Evolutionary conservation across 495 filamentous ascomycete genomes (phyloP), one percentile per base, ranked within the genome.

Genomic region (Tuber magnatum): DNA sequence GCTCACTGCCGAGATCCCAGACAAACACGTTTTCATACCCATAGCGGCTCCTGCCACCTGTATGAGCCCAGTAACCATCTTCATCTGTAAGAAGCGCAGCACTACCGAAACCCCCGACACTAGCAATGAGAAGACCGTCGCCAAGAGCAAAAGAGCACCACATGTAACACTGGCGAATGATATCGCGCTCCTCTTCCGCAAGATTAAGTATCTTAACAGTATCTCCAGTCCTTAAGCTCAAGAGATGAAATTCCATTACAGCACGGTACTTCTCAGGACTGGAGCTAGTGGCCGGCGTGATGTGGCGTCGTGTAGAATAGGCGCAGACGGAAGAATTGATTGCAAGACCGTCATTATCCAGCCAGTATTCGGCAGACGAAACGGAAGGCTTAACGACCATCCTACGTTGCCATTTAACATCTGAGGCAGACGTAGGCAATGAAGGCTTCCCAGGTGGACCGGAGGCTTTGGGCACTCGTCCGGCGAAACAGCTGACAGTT

Each of bases 71-170:
- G 28, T 75, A 35, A 43, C 69, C 68, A 68, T 68, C 68, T 32
- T 76, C 69, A 12, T 75, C 78, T 18, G 69, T 71, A 71, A 72
- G 74, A 44, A 41, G 35, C 12, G 42, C 20, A n/a, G 68, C 28
- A 32, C 65, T 73, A 8, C 73, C 72, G 41, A 75, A 68, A 20
- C 79, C 79, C 4, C 79, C 79, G 12, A 81, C 40, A 20, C 78
- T 81, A 22, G 79, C 78, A 48, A 78, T 68, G 20, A 81, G 72
- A 40, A 80, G 44, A 6, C 78, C 75, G 6, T 81, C 79, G 22
- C 78, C 75, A 41, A 81, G 72, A n/a, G 78, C 51, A 42, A 81
- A 80, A 22, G 79, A 81, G 44, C 79, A 81, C 79, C 77, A 79
- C 79, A 81, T 81, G 68, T 76, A 81, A 32, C 78, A 74, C 70